These are phyloP conservation scores for Fonsecaea pedrosoi DNA, from an alignment of 2,329 filamentous ascomycete species.

Conservation along the genomic window DNA sequence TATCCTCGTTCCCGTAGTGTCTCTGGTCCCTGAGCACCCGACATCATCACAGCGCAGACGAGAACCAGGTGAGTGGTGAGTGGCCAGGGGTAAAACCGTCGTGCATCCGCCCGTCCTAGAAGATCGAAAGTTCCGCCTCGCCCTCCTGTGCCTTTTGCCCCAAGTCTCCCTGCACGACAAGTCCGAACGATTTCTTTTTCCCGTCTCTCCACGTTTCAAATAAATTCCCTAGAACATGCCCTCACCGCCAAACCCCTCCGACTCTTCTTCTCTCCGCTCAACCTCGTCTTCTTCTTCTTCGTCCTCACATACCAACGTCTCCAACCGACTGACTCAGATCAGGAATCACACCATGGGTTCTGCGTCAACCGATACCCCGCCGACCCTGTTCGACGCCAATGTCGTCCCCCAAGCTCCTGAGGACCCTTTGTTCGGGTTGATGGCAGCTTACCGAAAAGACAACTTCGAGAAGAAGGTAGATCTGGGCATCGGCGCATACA, in stretches of 20 bases:
- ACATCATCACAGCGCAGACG: background rate
- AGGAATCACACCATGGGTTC: slow-evolving; percentile 73
- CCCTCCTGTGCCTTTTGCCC: background rate
- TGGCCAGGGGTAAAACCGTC: background rate
- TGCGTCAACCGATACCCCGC: slow-evolving; percentile 18
- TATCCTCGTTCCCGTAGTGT: slow-evolving; percentile 3
- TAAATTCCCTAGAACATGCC: slow-evolving; percentile 20
- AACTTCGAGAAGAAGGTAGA: slow-evolving; percentile 81
- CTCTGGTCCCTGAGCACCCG: slow-evolving; percentile 1
- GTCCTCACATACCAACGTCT: slow-evolving; percentile 49
- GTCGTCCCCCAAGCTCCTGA: slow-evolving; percentile 88
- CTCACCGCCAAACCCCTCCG: slow-evolving; percentile 25
- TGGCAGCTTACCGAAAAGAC: slow-evolving; percentile 86
- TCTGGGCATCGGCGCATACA: slow-evolving; percentile 92
- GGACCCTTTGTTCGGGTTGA: slow-evolving; percentile 92
- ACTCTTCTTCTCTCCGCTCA: slow-evolving; percentile 10
- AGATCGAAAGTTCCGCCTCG: background rate
- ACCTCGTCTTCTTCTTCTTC: slow-evolving; percentile 49
- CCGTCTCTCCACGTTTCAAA: slow-evolving; percentile 6
- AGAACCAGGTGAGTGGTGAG: background rate
- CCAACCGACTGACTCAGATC: slow-evolving; percentile 64
- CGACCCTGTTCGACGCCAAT: slow-evolving; percentile 75
- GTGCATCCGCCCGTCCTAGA: slow-evolving; percentile 24
- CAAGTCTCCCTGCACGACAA: slow-evolving; percentile 1
- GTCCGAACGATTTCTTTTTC: slow-evolving; percentile 9